phyloP scores from a whole-genome alignment of 768 basidiomycete genomes.

The Rickenella mellea region DNA sequence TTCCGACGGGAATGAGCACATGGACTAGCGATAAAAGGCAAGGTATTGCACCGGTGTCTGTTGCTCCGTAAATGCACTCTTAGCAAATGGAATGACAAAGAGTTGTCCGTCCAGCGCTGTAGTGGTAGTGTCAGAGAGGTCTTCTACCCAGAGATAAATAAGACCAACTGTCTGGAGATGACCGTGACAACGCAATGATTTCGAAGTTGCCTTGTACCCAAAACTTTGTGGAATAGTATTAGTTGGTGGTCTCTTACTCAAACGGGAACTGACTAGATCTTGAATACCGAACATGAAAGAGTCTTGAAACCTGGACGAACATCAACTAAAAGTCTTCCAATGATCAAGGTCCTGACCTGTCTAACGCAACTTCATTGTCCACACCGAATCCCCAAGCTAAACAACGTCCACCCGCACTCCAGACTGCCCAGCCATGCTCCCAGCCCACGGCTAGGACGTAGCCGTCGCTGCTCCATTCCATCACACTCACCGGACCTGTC shows the following conservation, averaged over 20 bases:
- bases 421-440: conserved; percentile 82
- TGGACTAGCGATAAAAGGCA: neutral
- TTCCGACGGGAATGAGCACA: neutral
- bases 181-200: conserved; percentile 61
- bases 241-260: neutral
- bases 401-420: conserved; percentile 84
- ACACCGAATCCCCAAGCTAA: conserved; percentile 69
- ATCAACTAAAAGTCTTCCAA: conserved; percentile 3
- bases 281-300: conserved; percentile 76
- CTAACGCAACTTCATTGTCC: conserved; percentile 49
- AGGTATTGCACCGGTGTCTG: conserved; percentile 70
- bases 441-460: conserved; percentile 92
- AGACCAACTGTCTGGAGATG: conserved; percentile 39
- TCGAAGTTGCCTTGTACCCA: conserved; percentile 94
- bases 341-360: conserved; percentile 24
- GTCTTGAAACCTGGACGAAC: conserved; percentile 57
- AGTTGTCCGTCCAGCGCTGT: conserved; percentile 60
- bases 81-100: conserved; percentile 85
- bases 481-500: conserved; percentile 50
- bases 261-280: conserved; percentile 45
- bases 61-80: conserved; percentile 86
- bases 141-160: neutral
- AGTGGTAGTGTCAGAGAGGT: conserved; percentile 4
- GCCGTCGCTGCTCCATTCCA: conserved; percentile 95
- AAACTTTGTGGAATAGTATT: conserved; percentile 42